Base-by-base conservation (phyloP, 257 asterid genomes). In the Phtheirospermum japonicum region DNA sequence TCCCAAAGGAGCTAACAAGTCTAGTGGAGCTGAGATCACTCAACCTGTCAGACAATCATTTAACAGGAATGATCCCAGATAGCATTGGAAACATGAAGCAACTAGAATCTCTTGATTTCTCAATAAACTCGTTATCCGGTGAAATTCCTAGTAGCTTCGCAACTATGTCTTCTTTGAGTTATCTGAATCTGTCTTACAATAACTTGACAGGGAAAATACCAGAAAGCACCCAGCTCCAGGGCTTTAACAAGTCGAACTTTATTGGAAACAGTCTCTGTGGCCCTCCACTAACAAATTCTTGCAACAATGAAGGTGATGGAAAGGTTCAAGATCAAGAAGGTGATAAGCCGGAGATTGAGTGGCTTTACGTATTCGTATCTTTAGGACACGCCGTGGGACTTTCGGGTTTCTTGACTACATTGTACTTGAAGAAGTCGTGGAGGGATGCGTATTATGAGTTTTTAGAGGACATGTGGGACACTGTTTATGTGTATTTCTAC, bases 101-200 rank as follows among this genome's bases (percentile, higher is more conserved):
- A 31, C 39, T 74, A 18, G 69, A 74, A 19, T 69, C 72, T 33
- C 69, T 74, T 28, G 79, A 73, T 64, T 31, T 76, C 9, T 80
- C 80, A 13, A 58, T 51, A 13, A 76, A 76, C 72, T 71, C 61
- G 6, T n/a, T 80, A 4, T 31, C 36, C 6, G 77, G 79, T 17
- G 68, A 60, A 50, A 70, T 79, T 36, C 85, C 82, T 0, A 11
- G 6, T n/a, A 46, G 68, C 39, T 6, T 75, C 10, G 4, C 67
- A 0, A 1, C 0, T 6, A 2, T 69, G 43, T 18, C 75, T 7
- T 18, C 32, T 12, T 34, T 76, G 57, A 55, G 4, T 40, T 30
- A 67, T 46, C 34, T 76, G 14, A 56, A 76, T 14, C 2, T 76
- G 40, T 68, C 78, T 31, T 60, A 13, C 57, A 76, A 76, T 36